Evolutionary conservation across 768 basidiomycete species (phyloP), one percentile per base, ranked within the genome.

Genomic region (Strobilomyces confusus): DNA sequence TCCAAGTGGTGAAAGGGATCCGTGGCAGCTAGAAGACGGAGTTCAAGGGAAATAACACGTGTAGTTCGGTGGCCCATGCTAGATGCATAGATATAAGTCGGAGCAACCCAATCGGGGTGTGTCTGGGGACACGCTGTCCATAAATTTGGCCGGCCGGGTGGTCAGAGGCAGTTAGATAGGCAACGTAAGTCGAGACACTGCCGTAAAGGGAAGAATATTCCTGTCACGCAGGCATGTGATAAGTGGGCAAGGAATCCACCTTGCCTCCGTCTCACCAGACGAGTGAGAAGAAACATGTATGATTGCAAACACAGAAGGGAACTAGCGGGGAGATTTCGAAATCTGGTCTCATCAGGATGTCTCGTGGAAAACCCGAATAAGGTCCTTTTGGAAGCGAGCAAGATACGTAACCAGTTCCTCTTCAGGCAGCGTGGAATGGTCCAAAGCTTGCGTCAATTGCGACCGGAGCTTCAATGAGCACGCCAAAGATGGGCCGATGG

Each of bases 371-470:
- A 81, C 79, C 44, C 76, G 78, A 20, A 84, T 80, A 48, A 89
- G 80, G 47, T 89, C 86, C 54, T 73, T 79, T 65, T 92, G 91
- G 59, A 92, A 78, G 23, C 81, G 75, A 44, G 75, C 74, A 36
- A 93, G 73, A 63, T 90, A 90, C 4, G 73, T 71, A 17, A 81
- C 65, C 1, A 92, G 72, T 43, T 90, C 90, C 55, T 77, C 75
- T 49, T 87, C 83, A 1, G 89, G 88, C 29, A 93, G 77, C 3
- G 83, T 76, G 17, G 90, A 89, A 60, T 91, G 73, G 26, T 88
- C 81, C 37, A 82, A 69, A 0, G 83, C 86, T 69, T 94, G 89
- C 1, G 72, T 79, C 15, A 94, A 80, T 61, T 92, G 87, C 0
- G 86, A 84, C 49, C 80, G 79, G 37, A 92, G 78, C 88, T 91